phyloP scores from a whole-genome alignment of 331 rosid species.

The Cydonia oblonga region DNA sequence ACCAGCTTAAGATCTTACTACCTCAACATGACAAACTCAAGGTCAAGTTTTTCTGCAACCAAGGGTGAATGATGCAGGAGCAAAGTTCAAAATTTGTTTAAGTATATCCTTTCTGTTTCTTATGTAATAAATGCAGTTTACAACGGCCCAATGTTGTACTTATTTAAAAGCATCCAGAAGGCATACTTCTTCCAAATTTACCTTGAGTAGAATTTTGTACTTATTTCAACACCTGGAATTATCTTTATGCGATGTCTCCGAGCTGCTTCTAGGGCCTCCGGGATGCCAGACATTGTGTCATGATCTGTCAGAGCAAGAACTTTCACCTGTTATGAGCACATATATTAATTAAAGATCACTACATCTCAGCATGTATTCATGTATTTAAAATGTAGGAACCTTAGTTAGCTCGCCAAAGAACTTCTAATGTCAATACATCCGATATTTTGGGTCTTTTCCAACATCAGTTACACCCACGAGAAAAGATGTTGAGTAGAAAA shows the following conservation, averaged over 20 bases:
- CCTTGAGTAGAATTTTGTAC: conserved; percentile 71
- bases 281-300: conserved; percentile 90
- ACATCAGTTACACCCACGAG: not conserved
- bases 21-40: too few species aligned
- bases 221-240: conserved; percentile 95
- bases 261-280: conserved; percentile 85
- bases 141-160: too few species aligned
- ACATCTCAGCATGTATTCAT: not conserved
- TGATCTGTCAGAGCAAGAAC: conserved; percentile 99
- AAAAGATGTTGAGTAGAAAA: not conserved
- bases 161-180: conserved; percentile 2
- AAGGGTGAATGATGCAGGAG: too few species aligned
- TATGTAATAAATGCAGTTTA: too few species aligned
- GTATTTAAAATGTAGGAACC: not conserved
- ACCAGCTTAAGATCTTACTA: too few species aligned
- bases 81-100: too few species aligned
- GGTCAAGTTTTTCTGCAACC: too few species aligned
- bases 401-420: not conserved
- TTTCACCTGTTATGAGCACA: conserved; percentile 75
- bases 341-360: conserved; percentile 29
- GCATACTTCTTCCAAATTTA: conserved; percentile 11
- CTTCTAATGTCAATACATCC: not conserved
- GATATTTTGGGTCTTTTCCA: not conserved
- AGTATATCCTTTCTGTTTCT: too few species aligned
- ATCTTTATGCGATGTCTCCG: conserved; percentile 75